Conservation (phyloP, 1,284 basidiomycete genomes). For the Heterobasidion annosum region DNA sequence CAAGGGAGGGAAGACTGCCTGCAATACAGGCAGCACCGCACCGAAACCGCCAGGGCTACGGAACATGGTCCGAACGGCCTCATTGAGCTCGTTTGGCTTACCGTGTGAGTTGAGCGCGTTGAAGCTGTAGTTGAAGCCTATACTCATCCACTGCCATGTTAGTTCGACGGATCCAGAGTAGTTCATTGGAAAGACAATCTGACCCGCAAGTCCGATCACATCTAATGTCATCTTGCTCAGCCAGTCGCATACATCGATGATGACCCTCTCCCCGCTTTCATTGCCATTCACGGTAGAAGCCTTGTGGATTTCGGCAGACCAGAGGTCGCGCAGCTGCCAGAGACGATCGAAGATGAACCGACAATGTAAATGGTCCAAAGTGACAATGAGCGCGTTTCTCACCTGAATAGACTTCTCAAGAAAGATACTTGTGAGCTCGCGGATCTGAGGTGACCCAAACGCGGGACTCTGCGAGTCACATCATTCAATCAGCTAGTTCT, state of each 20-base stretch:
- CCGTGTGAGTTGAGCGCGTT: constrained; percentile 18
- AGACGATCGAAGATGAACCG: neutral
- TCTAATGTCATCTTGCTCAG: constrained; percentile 38
- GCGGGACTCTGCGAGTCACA: constrained; percentile 19
- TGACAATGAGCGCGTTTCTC: neutral
- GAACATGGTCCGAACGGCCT: constrained; percentile 24
- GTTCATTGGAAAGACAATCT: neutral
- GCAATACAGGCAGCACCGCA: constrained; percentile 1
- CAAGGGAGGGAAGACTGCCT: constrained; percentile 3
- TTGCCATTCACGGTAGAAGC: neutral
- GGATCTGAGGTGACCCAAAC: constrained; percentile 21
- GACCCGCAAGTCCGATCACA: constrained; percentile 39
- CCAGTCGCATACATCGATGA: constrained; percentile 27
- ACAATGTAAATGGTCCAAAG: too few species aligned
- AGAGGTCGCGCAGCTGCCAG: constrained; percentile 18
- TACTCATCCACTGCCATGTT: too few species aligned
- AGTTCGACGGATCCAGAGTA: neutral
- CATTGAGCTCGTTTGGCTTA: constrained; percentile 26
- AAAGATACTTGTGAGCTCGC: constrained; percentile 23
- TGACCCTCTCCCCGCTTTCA: neutral
- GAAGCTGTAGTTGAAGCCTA: constrained; percentile 47
- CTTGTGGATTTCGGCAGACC: neutral
- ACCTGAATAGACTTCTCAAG: constrained; percentile 20
- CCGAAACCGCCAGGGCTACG: neutral
- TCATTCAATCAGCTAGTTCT: neutral